Conservation (phyloP, 345 rosid species). For the Rhizophora mangle region DNA sequence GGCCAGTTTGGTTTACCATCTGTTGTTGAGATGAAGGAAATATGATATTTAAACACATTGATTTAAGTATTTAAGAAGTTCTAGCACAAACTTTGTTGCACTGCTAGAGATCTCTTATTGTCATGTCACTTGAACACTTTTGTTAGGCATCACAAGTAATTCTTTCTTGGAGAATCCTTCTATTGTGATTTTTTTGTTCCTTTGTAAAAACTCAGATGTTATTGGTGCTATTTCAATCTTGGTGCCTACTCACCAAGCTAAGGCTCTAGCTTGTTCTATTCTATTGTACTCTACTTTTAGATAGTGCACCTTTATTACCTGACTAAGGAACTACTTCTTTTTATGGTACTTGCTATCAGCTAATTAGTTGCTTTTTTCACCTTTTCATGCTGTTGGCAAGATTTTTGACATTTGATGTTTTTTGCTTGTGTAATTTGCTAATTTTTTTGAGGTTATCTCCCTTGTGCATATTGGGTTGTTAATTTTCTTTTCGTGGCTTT, state of each 20-base stretch:
- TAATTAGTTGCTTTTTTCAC: no score
- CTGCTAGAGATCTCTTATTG: neutral
- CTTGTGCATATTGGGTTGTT: no score
- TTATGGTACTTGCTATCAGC: no score
- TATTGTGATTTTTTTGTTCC: neutral
- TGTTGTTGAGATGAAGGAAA: neutral
- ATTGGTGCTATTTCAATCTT: neutral
- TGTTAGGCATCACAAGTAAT: no score
- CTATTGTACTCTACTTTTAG: neutral
- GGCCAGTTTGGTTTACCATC: neutral
- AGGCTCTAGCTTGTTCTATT: no score
- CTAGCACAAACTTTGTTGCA: neutral
- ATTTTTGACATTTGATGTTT: no score
- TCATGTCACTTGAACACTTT: neutral
- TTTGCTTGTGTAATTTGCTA: no score
- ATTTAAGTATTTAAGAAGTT: neutral
- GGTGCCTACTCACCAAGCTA: neutral
- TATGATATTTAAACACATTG: neutral
- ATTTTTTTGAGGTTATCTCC: no score
- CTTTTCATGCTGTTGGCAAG: no score
- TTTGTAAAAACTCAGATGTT: neutral
- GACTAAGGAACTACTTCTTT: no score
- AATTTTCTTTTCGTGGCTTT: constrained; percentile 5
- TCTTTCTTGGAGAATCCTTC: no score
- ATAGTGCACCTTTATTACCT: neutral